phyloP scores from a whole-genome alignment of 768 basidiomycete genomes.

The Cyathus striatus region DNA sequence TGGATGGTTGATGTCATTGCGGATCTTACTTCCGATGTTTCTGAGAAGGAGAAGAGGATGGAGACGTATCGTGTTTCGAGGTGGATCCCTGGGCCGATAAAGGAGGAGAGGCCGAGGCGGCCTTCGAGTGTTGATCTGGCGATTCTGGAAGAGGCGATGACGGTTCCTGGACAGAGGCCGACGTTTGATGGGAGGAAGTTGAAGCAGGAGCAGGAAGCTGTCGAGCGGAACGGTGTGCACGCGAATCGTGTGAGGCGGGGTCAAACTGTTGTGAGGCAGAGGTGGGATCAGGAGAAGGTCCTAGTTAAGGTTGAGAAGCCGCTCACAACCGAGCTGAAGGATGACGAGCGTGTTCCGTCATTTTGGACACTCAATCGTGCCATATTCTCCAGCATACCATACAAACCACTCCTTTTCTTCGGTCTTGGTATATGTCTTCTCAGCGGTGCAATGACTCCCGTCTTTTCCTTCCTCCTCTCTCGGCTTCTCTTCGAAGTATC shows the following conservation, averaged over 20 bases:
- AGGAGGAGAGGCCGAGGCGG: constrained; percentile 18
- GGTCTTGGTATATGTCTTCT: constrained; percentile 67
- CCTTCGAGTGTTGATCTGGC: constrained; percentile 33
- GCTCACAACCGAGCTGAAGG: constrained; percentile 4
- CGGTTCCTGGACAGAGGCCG: constrained; percentile 32
- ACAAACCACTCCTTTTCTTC: constrained; percentile 63
- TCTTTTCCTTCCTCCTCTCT: constrained; percentile 90
- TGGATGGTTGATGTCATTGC: constrained; percentile 85
- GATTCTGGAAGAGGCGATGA: constrained; percentile 21
- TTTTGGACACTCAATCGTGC: constrained; percentile 46
- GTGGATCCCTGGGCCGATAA: constrained; percentile 21
- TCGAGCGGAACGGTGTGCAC: constrained; percentile 32
- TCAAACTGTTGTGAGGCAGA: constrained; percentile 10
- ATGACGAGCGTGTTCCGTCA: constrained; percentile 17
- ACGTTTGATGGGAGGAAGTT: constrained; percentile 22
- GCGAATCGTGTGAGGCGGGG: constrained; percentile 32
- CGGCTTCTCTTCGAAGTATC: constrained; percentile 74
- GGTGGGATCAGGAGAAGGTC: constrained; percentile 17
- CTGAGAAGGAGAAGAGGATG: constrained; percentile 6
- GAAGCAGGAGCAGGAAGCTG: constrained; percentile 38
- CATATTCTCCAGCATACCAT: constrained; percentile 68
- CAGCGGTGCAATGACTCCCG: constrained; percentile 82
- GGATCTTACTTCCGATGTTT: constrained; percentile 52
- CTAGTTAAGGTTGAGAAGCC: constrained; percentile 15
- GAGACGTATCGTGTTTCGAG: constrained; percentile 23